Evolutionary conservation across 495 filamentous ascomycete genomes (phyloP).

Genomic region (Tetracladium marchalianum): DNA sequence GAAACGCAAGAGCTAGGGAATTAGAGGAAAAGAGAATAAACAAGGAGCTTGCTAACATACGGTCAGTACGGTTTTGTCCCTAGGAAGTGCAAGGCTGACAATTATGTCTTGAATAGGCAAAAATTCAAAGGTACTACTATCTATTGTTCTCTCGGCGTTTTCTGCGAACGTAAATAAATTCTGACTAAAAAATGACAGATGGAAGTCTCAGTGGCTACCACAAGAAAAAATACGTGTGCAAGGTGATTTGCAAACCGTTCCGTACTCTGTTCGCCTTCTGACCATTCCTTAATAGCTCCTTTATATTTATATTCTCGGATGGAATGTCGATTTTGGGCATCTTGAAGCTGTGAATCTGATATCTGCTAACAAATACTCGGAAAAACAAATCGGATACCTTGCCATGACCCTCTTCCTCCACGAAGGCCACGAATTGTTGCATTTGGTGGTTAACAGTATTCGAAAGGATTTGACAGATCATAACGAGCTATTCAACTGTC

Average conservation of each 20-base stretch:
- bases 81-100: neutral
- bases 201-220: slow-evolving; percentile 89
- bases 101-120: slow-evolving; percentile 35
- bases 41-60: slow-evolving; percentile 97
- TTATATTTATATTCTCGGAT: slow-evolving; percentile 98
- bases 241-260: slow-evolving; percentile 35
- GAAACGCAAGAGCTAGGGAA: slow-evolving; percentile 90
- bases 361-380: slow-evolving; percentile 92
- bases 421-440: slow-evolving; percentile 91
- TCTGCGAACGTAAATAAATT: neutral
- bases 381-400: slow-evolving; percentile 98
- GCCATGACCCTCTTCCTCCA: slow-evolving; percentile 96
- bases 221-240: slow-evolving; percentile 99
- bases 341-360: slow-evolving; percentile 97
- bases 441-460: slow-evolving; percentile 97
- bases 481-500: slow-evolving; percentile 93
- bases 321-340: slow-evolving; percentile 99
- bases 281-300: slow-evolving; percentile 51
- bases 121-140: slow-evolving; percentile 67
- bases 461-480: slow-evolving; percentile 89
- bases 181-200: slow-evolving; percentile 35
- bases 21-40: slow-evolving; percentile 99
- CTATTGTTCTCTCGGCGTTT: neutral
- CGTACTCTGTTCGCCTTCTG: slow-evolving; percentile 10
- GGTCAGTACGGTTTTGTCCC: slow-evolving; percentile 31